Base-by-base conservation (phyloP, 441 rosid species). In the Biscutella laevigata region DNA sequence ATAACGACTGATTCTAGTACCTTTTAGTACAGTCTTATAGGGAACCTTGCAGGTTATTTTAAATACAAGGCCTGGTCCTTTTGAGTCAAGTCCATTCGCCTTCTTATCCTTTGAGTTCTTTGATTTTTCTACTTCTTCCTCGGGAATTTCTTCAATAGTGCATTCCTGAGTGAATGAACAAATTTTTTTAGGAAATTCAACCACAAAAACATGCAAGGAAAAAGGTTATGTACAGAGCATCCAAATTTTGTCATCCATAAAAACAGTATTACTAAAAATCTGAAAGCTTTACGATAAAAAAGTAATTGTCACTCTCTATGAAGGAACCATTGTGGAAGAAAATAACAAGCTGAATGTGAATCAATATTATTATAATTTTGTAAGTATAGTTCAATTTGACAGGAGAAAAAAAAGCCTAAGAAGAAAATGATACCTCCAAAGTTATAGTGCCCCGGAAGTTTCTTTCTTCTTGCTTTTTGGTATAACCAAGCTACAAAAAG, bases 401-500 rank as follows among this genome's bases (percentile, higher is more conserved):
- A 53, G 36, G 52, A 35, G 36, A 11, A 38, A 57, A 27, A n/a
- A 77, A 49, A 54, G 28, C 13, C 37, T 22, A 40, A 34, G 38
- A 17, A 46, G 66, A 53, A 25, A 55, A 44, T 12, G 53, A 37
- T 77, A 94, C 99, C 94, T 89, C 96, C 80, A 94, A 80, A 26
- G 84, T 74, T 53, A 94, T 72, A 56, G 87, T 92, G 62, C 99
- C 97, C 4, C 94, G 91, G 61, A 94, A 94, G 64, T 78, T 83
- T 62, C 83, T 76, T 66, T 94, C 99, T 76, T 94, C 97, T 79
- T 82, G 87, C 74, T 85, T 94, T 74, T 83, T 89, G 46, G 97
- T 86, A 69, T 89, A 89, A 54, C 99, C 96, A 55, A 94, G 90
- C 99, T 94, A 79, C n/a, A 70, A 53, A 65, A 30, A 70, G 54